Evolutionary conservation across 306 rosid genomes (phyloP), one percentile per base, ranked within the genome.

Genomic region (Corylus heterophylla): DNA sequence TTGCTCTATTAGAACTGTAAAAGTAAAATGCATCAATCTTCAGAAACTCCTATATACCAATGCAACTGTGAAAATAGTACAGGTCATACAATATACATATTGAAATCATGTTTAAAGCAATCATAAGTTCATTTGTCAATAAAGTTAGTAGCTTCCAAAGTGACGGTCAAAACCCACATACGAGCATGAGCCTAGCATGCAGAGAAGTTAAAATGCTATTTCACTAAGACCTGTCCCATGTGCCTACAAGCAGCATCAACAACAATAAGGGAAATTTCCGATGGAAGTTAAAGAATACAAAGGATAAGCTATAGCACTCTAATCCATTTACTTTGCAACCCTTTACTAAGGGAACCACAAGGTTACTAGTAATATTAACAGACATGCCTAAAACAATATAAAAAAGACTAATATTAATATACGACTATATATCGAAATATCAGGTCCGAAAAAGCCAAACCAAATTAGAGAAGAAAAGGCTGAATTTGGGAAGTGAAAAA

Each of bases 51-150:
- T n/a, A n/a, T n/a, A n/a, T n/a, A n/a, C n/a, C n/a, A n/a, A n/a
- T n/a, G n/a, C n/a, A n/a, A n/a, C n/a, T n/a, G n/a, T n/a, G n/a
- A n/a, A n/a, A n/a, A n/a, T n/a, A n/a, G n/a, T n/a, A n/a, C n/a
- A n/a, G n/a, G n/a, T n/a, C n/a, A n/a, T n/a, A n/a, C n/a, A n/a
- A 22, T 22, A 22, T 22, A 22, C 22, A 22, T 22, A 22, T 22
- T 20, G 9, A 71, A 76, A 54, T 29, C 31, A 62, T 70, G 80
- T 72, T 72, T 74, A 44, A 11, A 20, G 58, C 22, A 64, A 6
- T 20, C 44, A 14, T 35, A 64, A 64, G 70, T 64, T 64, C 70
- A 64, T 17, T 9, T 7, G 17, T 64, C n/a, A 35, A 64, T 64
- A 17, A 6, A 37, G 13, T 27, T 4, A 61, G 67, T 12, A 61